phyloP scores from a whole-genome alignment of 495 filamentous ascomycete genomes.

The Aspergillus cavernicola region DNA sequence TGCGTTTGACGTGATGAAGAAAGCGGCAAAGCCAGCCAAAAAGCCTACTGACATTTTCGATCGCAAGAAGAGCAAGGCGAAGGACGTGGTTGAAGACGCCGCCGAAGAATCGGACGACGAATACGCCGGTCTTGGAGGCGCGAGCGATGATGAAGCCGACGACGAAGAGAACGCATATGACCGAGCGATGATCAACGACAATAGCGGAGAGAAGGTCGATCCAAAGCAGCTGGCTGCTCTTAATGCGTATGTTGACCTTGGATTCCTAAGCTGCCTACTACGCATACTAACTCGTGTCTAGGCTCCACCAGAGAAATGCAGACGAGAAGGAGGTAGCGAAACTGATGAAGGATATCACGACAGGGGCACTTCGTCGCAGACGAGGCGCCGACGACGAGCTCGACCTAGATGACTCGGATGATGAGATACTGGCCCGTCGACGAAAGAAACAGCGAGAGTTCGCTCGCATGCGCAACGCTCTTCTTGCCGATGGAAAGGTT shows the following conservation, averaged over 20 bases:
- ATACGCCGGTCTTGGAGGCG: slow-evolving; percentile 90
- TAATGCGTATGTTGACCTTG: slow-evolving; percentile 66
- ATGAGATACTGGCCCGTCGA: slow-evolving; percentile 71
- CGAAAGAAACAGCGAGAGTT: slow-evolving; percentile 83
- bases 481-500: slow-evolving; percentile 87
- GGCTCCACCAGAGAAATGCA: slow-evolving; percentile 37
- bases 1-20: slow-evolving; percentile 76
- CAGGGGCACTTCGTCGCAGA: slow-evolving; percentile 76
- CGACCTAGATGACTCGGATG: slow-evolving; percentile 83
- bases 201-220: slow-evolving; percentile 69
- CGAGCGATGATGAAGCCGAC: slow-evolving; percentile 78
- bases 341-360: slow-evolving; percentile 87
- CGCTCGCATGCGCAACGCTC: slow-evolving; percentile 83
- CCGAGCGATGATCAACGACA: slow-evolving; percentile 86
- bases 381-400: slow-evolving; percentile 67
- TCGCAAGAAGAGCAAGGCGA: slow-evolving; percentile 84
- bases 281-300: slow-evolving; percentile 22
- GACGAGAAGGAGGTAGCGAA: slow-evolving; percentile 81
- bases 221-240: slow-evolving; percentile 78
- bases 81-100: slow-evolving; percentile 84
- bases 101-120: slow-evolving; percentile 98
- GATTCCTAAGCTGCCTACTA: not conserved
- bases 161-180: slow-evolving; percentile 66
- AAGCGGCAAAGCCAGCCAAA: slow-evolving; percentile 57
- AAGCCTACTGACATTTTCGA: slow-evolving; percentile 58